Evolutionary conservation across 305 asterid species (phyloP).

Genomic region (Fraxinus ornus): DNA sequence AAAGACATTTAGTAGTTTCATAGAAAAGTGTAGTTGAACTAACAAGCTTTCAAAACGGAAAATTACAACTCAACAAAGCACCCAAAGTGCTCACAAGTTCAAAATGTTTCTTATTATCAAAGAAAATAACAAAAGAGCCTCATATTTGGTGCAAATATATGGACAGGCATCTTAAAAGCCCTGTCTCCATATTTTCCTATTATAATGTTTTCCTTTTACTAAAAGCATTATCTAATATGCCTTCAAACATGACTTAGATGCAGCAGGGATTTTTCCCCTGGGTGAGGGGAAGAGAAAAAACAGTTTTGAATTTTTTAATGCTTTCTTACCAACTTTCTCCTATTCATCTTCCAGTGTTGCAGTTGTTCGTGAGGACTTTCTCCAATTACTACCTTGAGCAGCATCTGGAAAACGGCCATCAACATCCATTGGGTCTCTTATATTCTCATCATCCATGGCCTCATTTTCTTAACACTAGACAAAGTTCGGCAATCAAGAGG

Average conservation of each 20-base stretch:
- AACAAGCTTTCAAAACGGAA: neutral
- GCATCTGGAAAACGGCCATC: slow-evolving; percentile 77
- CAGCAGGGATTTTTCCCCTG: neutral
- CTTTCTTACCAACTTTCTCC: slow-evolving; percentile 84
- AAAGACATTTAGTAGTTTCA: neutral
- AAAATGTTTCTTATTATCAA: neutral
- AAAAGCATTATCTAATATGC: neutral
- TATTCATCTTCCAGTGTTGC: slow-evolving; percentile 96
- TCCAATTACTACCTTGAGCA: slow-evolving; percentile 60
- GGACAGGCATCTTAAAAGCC: neutral
- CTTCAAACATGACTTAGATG: neutral
- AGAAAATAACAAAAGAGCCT: neutral
- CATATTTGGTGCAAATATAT: neutral
- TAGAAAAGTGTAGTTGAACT: neutral
- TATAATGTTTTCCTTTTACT: neutral
- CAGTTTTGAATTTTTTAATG: neutral
- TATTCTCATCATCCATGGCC: slow-evolving; percentile 85
- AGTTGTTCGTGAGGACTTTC: slow-evolving; percentile 77
- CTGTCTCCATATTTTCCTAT: neutral
- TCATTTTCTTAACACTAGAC: slow-evolving; percentile 75
- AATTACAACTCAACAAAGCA: neutral
- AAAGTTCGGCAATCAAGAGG: slow-evolving; percentile 91
- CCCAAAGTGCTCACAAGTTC: neutral
- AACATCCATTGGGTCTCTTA: slow-evolving; percentile 77
- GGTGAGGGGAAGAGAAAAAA: neutral